Conservation (phyloP, 2,329 filamentous ascomycete species). For the Aspergillus ochraceoroseus region DNA sequence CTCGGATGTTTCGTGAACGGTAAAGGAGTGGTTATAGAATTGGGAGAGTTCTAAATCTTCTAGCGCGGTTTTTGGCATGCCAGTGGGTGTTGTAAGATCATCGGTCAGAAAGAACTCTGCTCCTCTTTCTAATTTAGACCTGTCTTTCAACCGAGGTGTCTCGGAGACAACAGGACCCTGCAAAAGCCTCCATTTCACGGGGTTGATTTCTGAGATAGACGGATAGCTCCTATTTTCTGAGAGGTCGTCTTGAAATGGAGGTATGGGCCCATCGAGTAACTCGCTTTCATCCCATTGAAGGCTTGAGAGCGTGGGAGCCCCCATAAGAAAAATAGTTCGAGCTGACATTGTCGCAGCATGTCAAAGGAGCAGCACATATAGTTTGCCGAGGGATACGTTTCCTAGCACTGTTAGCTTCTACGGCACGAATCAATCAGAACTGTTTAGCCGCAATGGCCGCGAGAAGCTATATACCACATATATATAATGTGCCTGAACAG, state of each 20-base stretch:
- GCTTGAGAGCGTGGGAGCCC: conserved; percentile 54
- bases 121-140: conserved; percentile 4
- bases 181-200: conserved; percentile 31
- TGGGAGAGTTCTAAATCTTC: conserved; percentile 49
- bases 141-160: conserved; percentile 5
- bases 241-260: conserved; percentile 27
- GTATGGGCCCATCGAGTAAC: conserved; percentile 49
- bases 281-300: conserved; percentile 52
- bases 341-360: conserved; percentile 24
- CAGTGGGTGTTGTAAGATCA: conserved; percentile 24
- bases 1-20: conserved; percentile 57
- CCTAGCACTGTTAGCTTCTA: background rate
- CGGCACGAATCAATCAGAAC: too few species aligned
- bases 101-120: conserved; percentile 31
- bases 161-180: conserved; percentile 16
- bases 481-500: too few species aligned
- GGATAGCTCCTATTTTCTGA: conserved; percentile 7
- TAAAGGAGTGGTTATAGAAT: conserved; percentile 75
- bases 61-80: conserved; percentile 9
- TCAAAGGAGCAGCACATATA: conserved; percentile 6
- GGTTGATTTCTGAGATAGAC: conserved; percentile 12
- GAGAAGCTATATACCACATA: too few species aligned
- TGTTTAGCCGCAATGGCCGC: too few species aligned
- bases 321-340: conserved; percentile 51
- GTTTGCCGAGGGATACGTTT: background rate